A percentile compares a stretch with the other conserved stretches of the same genome.
These are phyloP conservation scores for Leccinum griseonigrum DNA, from an alignment of 1,284 basidiomycete species.

Conservation along the genomic window DNA sequence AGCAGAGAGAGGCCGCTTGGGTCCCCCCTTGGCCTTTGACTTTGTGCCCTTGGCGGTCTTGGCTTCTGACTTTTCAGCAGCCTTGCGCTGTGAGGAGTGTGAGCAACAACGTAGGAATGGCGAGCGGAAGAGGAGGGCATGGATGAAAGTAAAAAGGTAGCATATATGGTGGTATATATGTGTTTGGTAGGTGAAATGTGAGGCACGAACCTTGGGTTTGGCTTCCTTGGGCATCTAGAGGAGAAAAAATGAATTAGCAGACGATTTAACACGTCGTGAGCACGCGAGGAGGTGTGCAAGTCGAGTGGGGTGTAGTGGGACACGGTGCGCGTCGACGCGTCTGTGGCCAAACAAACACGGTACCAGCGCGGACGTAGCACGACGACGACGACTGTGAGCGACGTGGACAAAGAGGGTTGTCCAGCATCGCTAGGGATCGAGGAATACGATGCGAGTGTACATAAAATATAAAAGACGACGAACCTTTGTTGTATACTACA, in stretches of 20 bases:
- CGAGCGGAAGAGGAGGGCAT: not conserved
- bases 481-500: conserved; percentile 34
- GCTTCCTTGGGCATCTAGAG: conserved; percentile 81
- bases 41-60: conserved; percentile 71
- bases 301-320: conserved; percentile 24
- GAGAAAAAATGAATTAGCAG: conserved; percentile 34
- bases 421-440: conserved; percentile 23
- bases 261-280: conserved; percentile 32
- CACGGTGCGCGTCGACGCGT: conserved; percentile 35
- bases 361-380: conserved; percentile 11
- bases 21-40: conserved; percentile 49
- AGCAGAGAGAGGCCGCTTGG: conserved; percentile 89
- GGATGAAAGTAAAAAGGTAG: conserved; percentile 3
- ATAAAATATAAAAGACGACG: conserved; percentile 22
- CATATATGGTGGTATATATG: conserved; percentile 24
- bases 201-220: conserved; percentile 62
- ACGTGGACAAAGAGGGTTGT: conserved; percentile 11
- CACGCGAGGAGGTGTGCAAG: conserved; percentile 26
- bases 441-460: conserved; percentile 21
- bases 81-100: conserved; percentile 58
- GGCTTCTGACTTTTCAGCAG: conserved; percentile 64
- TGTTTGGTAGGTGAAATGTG: conserved; percentile 3
- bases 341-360: conserved; percentile 34
- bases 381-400: conserved; percentile 12
- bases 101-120: conserved; percentile 13